Evolutionary conservation across 768 basidiomycete genomes (phyloP).

Genomic region (Tylopilus felleus): DNA sequence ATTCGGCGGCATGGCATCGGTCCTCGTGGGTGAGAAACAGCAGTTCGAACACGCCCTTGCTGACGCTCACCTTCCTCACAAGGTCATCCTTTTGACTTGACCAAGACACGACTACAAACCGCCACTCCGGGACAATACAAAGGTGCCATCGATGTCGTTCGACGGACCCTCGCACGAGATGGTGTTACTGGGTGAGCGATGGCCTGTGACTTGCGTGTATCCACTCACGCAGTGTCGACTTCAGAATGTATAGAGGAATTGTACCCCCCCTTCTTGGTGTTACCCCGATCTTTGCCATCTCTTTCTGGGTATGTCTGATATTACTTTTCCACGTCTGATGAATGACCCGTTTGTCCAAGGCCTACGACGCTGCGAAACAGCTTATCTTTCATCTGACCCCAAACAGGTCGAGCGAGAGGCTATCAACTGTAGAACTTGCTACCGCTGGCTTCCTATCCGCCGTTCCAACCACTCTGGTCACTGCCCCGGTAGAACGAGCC

Average conservation of each 20-base stretch:
- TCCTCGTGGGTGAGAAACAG: conserved; percentile 73
- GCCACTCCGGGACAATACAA: conserved; percentile 85
- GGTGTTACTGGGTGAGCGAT: conserved; percentile 76
- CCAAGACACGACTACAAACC: conserved; percentile 94
- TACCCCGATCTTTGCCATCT: conserved; percentile 96
- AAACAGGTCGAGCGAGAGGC: conserved; percentile 55
- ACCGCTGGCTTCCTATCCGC: conserved; percentile 93
- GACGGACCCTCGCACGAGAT: conserved; percentile 87
- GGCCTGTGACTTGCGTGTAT: background rate
- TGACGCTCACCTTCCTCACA: conserved; percentile 11
- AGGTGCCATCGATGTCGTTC: conserved; percentile 91
- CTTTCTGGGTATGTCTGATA: conserved; percentile 76
- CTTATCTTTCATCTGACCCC: conserved; percentile 79
- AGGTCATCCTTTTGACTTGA: conserved; percentile 98
- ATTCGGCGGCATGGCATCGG: conserved; percentile 83
- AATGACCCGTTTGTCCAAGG: conserved; percentile 43
- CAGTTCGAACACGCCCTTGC: background rate
- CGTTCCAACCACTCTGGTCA: conserved; percentile 84
- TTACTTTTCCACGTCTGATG: background rate
- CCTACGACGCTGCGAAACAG: conserved; percentile 90
- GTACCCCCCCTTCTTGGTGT: conserved; percentile 92
- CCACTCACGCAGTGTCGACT: conserved; percentile 1
- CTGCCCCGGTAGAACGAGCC: conserved; percentile 95
- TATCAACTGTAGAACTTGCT: conserved; percentile 81
- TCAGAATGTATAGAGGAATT: conserved; percentile 86